phyloP scores from a whole-genome alignment of 2,329 filamentous ascomycete genomes.

The Aspergillus calidoustus region DNA sequence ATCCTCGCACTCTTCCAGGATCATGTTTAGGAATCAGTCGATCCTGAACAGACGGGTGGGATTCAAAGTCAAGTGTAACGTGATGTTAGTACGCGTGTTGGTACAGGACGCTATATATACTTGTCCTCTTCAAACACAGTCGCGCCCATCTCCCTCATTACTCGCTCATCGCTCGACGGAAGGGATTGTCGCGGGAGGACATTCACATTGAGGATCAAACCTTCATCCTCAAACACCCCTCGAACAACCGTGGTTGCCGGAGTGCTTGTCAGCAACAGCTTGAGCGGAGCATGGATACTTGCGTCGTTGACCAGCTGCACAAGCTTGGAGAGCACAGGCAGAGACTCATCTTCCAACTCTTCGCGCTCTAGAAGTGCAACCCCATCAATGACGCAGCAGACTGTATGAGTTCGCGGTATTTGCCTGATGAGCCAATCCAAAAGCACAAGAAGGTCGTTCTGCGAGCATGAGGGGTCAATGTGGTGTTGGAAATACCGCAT shows the following conservation, averaged over 20 bases:
- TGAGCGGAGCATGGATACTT: background rate
- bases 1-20: background rate
- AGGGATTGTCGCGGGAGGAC: background rate
- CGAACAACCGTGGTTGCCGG: background rate
- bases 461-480: background rate
- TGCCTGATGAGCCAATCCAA: background rate
- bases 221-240: background rate
- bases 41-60: too few relatives aligned
- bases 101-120: background rate
- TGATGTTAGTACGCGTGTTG: too few relatives aligned
- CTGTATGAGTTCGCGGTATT: background rate
- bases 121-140: background rate
- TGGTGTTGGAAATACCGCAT: background rate
- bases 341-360: background rate
- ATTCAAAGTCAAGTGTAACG: background rate
- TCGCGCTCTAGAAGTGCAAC: background rate
- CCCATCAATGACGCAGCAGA: background rate
- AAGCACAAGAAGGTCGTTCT: background rate
- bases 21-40: too few relatives aligned
- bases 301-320: background rate
- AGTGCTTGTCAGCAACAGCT: slow-evolving; percentile 1
- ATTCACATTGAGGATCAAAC: background rate
- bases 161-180: background rate
- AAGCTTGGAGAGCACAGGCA: background rate
- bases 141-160: background rate